These are phyloP conservation scores for Erodium maritimum DNA, from an alignment of 345 rosid genomes.

Conservation along the genomic window DNA sequence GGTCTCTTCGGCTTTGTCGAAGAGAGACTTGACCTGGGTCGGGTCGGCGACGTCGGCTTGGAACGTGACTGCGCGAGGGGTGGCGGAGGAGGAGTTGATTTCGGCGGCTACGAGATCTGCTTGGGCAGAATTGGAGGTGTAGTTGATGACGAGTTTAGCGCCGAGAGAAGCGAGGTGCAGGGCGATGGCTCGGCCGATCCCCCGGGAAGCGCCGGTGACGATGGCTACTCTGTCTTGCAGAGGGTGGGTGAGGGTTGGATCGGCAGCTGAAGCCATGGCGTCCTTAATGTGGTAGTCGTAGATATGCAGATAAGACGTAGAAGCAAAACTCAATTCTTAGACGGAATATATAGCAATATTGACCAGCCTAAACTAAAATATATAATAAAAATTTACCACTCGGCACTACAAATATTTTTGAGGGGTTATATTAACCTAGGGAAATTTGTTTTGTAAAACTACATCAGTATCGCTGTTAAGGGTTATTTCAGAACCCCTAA, in stretches of 20 bases:
- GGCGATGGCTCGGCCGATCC: conserved; percentile 4
- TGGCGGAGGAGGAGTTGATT: neutral
- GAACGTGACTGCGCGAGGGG: neutral
- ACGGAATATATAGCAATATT: too few relatives aligned
- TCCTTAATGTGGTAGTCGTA: too few relatives aligned
- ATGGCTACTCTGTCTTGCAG: conserved; percentile 8
- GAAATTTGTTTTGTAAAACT: too few relatives aligned
- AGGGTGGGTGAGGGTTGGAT: neutral
- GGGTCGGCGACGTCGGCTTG: conserved; percentile 9
- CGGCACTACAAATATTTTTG: too few relatives aligned
- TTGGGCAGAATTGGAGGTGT: conserved; percentile 7
- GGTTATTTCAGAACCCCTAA: too few relatives aligned
- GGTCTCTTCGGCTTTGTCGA: conserved; percentile 2
- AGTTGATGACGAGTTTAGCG: conserved; percentile 3
- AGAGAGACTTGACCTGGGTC: conserved; percentile 3
- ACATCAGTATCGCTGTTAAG: too few relatives aligned
- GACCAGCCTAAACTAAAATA: too few relatives aligned
- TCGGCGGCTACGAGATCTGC: conserved; percentile 3
- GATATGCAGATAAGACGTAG: too few relatives aligned
- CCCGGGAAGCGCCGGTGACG: conserved; percentile 9
- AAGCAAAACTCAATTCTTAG: too few relatives aligned
- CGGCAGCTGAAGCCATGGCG: neutral
- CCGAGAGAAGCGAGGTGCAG: conserved; percentile 1
- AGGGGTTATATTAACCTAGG: too few relatives aligned
- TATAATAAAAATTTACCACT: too few relatives aligned